These are phyloP conservation scores for Sugiyamaella novakii DNA, from an alignment of 1,139 yeast species.

Conservation along the genomic window DNA sequence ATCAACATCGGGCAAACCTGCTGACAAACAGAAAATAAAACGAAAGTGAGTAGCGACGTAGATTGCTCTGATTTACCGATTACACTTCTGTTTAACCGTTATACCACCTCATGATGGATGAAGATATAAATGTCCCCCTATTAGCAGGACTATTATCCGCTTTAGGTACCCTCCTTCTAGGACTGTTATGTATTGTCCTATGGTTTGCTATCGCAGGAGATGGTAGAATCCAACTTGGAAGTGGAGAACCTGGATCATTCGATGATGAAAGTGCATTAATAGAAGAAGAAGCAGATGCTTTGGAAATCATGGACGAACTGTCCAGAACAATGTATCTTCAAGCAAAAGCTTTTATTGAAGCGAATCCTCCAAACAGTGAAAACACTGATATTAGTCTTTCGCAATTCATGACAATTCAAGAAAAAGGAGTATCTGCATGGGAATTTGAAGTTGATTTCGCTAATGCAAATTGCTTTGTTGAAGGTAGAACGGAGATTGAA, in stretches of 20 bases:
- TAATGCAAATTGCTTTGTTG: constrained; percentile 61
- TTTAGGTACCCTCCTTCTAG: constrained; percentile 41
- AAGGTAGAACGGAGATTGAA: constrained; percentile 73
- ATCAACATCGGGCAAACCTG: no score
- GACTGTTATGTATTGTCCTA: constrained; percentile 38
- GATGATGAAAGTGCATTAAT: constrained; percentile 67
- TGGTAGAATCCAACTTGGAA: constrained; percentile 43
- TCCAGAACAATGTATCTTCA: constrained; percentile 52
- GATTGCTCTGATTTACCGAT: no score
- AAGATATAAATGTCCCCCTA: constrained; percentile 38
- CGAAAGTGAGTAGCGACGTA: no score
- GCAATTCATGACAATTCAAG: constrained; percentile 68
- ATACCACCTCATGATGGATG: constrained; percentile 18
- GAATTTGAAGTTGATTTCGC: constrained; percentile 73
- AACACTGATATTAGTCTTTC: constrained; percentile 47
- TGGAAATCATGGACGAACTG: constrained; percentile 61
- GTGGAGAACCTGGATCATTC: constrained; percentile 55
- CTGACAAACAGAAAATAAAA: not conserved
- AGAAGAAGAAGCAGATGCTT: constrained; percentile 70
- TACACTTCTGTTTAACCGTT: no score
- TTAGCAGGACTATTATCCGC: constrained; percentile 44
- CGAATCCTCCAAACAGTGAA: constrained; percentile 49
- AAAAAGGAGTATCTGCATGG: constrained; percentile 93
- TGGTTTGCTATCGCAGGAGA: constrained; percentile 42
- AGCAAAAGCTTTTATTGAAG: constrained; percentile 54